These are phyloP conservation scores for Nidularia pulvinata DNA, from an alignment of 768 basidiomycete species.

Conservation along the genomic window DNA sequence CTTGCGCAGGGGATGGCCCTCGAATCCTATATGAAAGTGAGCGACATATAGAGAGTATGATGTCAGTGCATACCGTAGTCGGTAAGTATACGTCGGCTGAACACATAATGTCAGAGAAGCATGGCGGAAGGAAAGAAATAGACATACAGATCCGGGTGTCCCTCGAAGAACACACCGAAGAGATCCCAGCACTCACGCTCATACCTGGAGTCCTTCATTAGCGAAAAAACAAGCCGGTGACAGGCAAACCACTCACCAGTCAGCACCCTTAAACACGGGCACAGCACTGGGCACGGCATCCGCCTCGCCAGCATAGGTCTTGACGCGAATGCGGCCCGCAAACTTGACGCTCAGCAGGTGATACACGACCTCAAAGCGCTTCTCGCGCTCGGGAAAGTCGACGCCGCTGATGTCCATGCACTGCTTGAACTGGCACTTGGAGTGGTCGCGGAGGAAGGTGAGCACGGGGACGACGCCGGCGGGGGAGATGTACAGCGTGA, in stretches of 20 bases:
- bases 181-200: constrained; percentile 99
- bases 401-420: constrained; percentile 95
- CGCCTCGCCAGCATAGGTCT: constrained; percentile 95
- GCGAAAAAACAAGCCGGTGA: background rate
- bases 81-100: constrained; percentile 92
- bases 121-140: background rate
- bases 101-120: constrained; percentile 8
- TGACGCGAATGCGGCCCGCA: constrained; percentile 89
- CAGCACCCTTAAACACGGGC: constrained; percentile 85
- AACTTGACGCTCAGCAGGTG: constrained; percentile 83
- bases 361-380: constrained; percentile 97
- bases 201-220: constrained; percentile 53
- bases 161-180: constrained; percentile 94
- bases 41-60: constrained; percentile 5
- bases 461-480: constrained; percentile 81
- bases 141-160: constrained; percentile 93
- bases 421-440: constrained; percentile 92
- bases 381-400: constrained; percentile 91
- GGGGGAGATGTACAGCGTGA: constrained; percentile 87
- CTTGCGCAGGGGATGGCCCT: constrained; percentile 96
- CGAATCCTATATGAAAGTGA: constrained; percentile 62
- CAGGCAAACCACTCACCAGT: constrained; percentile 65
- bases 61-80: constrained; percentile 75
- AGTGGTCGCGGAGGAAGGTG: constrained; percentile 93
- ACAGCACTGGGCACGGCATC: constrained; percentile 86